Percentiles rank a stretch among this genome's conserved stretches.
These are phyloP conservation scores for Scytalidium sp. DNA, from an alignment of 2,329 filamentous ascomycete genomes.

Conservation along the genomic window DNA sequence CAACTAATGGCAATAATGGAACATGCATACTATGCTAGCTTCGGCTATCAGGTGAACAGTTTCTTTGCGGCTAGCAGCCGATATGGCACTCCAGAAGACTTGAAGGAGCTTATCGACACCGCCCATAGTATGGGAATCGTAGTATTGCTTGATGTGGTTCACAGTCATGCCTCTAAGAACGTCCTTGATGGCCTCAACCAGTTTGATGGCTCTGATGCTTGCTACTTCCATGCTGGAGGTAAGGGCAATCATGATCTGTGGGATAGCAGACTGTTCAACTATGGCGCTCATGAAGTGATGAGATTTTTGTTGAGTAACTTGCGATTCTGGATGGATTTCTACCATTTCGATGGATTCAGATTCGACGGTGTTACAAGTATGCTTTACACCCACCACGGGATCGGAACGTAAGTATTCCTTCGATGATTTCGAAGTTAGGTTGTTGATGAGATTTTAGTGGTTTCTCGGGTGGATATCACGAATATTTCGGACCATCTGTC, in stretches of 20 bases:
- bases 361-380: slow-evolving; percentile 99
- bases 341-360: slow-evolving; percentile 92
- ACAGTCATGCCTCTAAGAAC: slow-evolving; percentile 98
- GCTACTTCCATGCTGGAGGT: slow-evolving; percentile 87
- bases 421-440: not conserved
- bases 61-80: slow-evolving; percentile 98
- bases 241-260: slow-evolving; percentile 89
- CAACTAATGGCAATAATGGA: slow-evolving; percentile 99
- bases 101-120: slow-evolving; percentile 95
- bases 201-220: slow-evolving; percentile 92
- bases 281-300: slow-evolving; percentile 88
- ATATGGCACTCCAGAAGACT: slow-evolving; percentile 88
- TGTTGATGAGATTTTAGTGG: slow-evolving; percentile 52
- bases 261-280: slow-evolving; percentile 98
- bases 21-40: slow-evolving; percentile 98
- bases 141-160: slow-evolving; percentile 91
- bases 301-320: slow-evolving; percentile 95
- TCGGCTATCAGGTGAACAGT: slow-evolving; percentile 97
- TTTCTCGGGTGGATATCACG: slow-evolving; percentile 96
- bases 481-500: slow-evolving; percentile 88
- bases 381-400: slow-evolving; percentile 93
- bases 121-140: slow-evolving; percentile 89
- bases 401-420: slow-evolving; percentile 73
- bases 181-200: slow-evolving; percentile 91
- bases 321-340: slow-evolving; percentile 99